phyloP scores from a whole-genome alignment of 768 basidiomycete species.

The Hygrophoropsis aurantiaca region DNA sequence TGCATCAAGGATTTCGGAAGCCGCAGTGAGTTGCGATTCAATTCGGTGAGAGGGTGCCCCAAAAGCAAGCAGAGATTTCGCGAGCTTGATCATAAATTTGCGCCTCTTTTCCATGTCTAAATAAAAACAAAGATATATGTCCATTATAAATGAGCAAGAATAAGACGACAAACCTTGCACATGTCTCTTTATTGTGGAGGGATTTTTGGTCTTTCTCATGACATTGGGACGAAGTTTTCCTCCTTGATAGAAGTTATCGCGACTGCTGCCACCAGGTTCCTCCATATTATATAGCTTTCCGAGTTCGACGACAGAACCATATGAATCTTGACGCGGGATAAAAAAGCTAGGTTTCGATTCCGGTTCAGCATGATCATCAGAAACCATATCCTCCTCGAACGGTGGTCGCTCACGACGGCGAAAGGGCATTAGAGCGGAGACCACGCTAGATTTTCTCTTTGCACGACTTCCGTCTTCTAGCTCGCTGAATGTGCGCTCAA shows the following conservation, averaged over 20 bases:
- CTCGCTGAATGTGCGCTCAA: conserved; percentile 3
- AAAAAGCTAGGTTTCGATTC: conserved; percentile 20
- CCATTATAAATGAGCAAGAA: background rate
- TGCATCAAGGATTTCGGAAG: conserved; percentile 74
- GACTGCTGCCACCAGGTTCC: conserved; percentile 10
- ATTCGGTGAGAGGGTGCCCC: conserved; percentile 94
- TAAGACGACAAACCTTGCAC: conserved; percentile 40
- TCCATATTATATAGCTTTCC: no score
- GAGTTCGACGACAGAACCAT: no score
- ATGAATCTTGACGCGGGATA: conserved; percentile 6
- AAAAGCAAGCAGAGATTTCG: conserved; percentile 85
- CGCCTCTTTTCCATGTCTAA: conserved; percentile 49
- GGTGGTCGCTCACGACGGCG: conserved; percentile 10
- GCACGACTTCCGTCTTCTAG: conserved; percentile 10
- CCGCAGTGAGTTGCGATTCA: conserved; percentile 82
- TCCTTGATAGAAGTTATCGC: conserved; percentile 27
- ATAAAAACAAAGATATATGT: conserved; percentile 1
- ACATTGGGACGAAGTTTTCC: conserved; percentile 27
- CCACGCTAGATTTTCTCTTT: conserved; percentile 6
- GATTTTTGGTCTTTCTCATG: conserved; percentile 32
- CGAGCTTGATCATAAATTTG: conserved; percentile 82
- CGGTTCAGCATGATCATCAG: conserved; percentile 22
- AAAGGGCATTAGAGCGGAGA: conserved; percentile 15
- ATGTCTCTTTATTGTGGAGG: conserved; percentile 41
- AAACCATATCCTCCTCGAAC: conserved; percentile 24